Percentiles rank a stretch among this genome's conserved stretches.
phyloP scores from a whole-genome alignment of 2,329 filamentous ascomycete genomes.

The Phyllosticta paracitricarpa region DNA sequence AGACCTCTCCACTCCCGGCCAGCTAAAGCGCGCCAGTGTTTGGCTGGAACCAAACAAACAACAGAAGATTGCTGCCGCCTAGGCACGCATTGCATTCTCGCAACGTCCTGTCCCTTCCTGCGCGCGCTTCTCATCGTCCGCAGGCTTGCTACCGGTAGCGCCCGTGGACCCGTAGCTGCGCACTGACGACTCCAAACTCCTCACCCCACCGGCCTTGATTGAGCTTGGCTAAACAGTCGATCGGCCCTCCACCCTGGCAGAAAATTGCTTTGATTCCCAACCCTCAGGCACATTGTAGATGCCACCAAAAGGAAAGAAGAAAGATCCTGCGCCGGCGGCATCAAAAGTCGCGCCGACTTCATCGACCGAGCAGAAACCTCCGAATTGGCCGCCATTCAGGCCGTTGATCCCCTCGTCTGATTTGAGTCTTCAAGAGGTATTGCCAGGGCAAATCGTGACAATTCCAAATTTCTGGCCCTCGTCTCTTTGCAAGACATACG shows the following conservation, averaged over 20 bases:
- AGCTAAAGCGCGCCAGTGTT: not conserved
- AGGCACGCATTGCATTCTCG: too few species aligned
- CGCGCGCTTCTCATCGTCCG: too few species aligned
- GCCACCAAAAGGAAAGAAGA: slow-evolving; percentile 24
- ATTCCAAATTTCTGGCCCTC: slow-evolving; percentile 66
- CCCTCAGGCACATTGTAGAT: slow-evolving; percentile 12
- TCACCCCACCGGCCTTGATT: slow-evolving; percentile 3
- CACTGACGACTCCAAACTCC: not conserved
- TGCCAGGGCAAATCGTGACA: slow-evolving; percentile 60
- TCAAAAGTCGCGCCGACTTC: slow-evolving; percentile 1
- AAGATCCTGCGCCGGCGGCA: slow-evolving; percentile 9
- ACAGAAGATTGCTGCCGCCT: not conserved
- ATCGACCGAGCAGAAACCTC: slow-evolving; percentile 20
- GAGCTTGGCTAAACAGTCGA: not conserved
- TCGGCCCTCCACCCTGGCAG: not conserved
- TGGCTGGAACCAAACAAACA: not conserved
- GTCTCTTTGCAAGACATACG: slow-evolving; percentile 64
- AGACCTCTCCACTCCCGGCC: not conserved
- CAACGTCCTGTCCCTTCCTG: too few species aligned
- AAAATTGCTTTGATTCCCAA: not conserved
- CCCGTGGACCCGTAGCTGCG: not conserved
- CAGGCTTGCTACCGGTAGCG: too few species aligned
- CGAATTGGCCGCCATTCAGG: slow-evolving; percentile 62
- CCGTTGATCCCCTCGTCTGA: slow-evolving; percentile 57
- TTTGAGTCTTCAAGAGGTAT: slow-evolving; percentile 48